Conservation (phyloP, 345 rosid species). For the Euphorbia peplus region DNA sequence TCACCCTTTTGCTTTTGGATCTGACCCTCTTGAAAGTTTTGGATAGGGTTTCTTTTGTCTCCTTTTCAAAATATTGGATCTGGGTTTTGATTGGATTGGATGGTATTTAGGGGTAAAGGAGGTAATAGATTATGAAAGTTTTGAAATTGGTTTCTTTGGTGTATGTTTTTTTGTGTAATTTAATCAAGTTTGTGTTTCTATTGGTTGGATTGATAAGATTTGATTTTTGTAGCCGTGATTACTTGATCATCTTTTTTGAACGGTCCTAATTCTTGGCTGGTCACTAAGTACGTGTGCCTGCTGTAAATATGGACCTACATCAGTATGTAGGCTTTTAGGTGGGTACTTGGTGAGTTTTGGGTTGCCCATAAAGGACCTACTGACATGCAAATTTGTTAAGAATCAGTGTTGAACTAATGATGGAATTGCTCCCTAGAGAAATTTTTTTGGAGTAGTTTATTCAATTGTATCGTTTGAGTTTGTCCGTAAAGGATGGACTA, state of each 20-base stretch:
- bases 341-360: conserved; percentile 41
- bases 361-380: conserved; percentile 57
- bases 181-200: neutral
- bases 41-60: neutral
- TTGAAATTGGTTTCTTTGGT: neutral
- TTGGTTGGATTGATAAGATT: neutral
- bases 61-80: conserved; percentile 10
- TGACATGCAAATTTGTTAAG: conserved; percentile 14
- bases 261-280: conserved; percentile 85
- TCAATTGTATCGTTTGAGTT: neutral
- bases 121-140: neutral
- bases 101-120: too few relatives aligned
- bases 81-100: conserved; percentile 7
- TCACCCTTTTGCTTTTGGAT: conserved; percentile 34
- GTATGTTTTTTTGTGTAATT: neutral
- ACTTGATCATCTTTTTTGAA: neutral
- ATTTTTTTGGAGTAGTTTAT: neutral
- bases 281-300: conserved; percentile 56
- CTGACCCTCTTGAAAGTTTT: conserved; percentile 20
- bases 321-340: conserved; percentile 59
- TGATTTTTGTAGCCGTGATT: neutral
- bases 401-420: neutral
- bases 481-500: neutral
- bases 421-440: neutral
- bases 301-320: conserved; percentile 76